These are phyloP conservation scores for Cercospora zeae-maydis DNA, from an alignment of 2,329 filamentous ascomycete genomes.

Conservation along the genomic window DNA sequence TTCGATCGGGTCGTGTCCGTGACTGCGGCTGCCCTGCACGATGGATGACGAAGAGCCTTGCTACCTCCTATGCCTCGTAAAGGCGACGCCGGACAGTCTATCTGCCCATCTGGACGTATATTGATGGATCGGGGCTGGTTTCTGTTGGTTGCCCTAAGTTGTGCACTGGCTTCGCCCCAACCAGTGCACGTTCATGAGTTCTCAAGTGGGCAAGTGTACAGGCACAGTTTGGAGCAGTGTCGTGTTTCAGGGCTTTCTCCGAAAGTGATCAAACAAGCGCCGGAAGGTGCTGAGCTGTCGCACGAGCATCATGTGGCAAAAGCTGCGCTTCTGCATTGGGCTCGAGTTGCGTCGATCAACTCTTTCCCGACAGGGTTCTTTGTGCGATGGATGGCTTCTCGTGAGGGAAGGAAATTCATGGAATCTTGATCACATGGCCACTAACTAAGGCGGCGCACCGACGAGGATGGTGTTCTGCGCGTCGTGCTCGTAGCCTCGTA, in stretches of 20 bases:
- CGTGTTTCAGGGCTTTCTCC: background rate
- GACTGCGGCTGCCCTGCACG: background rate
- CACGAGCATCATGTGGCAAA: constrained; percentile 6
- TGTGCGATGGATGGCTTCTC: background rate
- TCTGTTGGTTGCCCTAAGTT: background rate
- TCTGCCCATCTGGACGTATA: background rate
- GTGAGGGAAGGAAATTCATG: background rate
- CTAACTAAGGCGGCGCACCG: background rate
- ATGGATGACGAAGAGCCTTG: background rate
- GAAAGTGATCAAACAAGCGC: constrained; percentile 4
- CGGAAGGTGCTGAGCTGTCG: background rate
- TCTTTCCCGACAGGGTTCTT: background rate
- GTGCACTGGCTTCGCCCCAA: background rate
- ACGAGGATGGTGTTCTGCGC: background rate
- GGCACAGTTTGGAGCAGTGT: background rate
- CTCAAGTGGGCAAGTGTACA: background rate
- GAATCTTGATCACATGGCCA: background rate
- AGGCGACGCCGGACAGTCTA: background rate
- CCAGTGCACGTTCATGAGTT: background rate
- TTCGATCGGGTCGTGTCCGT: background rate
- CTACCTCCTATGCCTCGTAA: background rate
- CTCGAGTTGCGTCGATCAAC: background rate
- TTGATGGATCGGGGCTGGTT: no score
- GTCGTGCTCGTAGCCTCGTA: background rate
- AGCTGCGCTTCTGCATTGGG: background rate